A percentile compares a stretch with the other conserved stretches of the same genome.
These are phyloP conservation scores for Pinus taeda DNA, from an alignment of 75 land plant species.

Conservation along the genomic window DNA sequence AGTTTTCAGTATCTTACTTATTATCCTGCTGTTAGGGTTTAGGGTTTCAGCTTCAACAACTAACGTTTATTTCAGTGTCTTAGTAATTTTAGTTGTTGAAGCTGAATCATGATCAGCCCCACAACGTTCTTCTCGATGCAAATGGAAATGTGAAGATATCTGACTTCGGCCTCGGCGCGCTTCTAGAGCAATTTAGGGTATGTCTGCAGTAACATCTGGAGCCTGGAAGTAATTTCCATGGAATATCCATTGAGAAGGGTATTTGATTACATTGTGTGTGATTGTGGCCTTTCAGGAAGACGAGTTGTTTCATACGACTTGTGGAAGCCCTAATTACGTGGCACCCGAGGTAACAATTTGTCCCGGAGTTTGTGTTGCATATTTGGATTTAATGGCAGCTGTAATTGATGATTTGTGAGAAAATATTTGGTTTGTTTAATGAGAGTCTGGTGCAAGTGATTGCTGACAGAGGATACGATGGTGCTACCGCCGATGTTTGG, in stretches of 20 bases:
- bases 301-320: conserved; percentile 80
- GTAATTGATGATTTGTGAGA: no score
- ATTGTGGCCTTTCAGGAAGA: conserved; percentile 39
- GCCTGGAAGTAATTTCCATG: no score
- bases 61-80: no score
- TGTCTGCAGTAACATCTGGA: neutral
- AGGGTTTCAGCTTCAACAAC: no score
- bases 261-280: neutral
- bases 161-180: conserved; percentile 79
- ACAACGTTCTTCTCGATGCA: conserved; percentile 68
- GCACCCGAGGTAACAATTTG: conserved; percentile 57
- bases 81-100: no score
- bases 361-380: no score
- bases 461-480: conserved; percentile 65
- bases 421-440: no score
- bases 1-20: no score
- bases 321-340: conserved; percentile 89
- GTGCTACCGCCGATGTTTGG: conserved; percentile 62
- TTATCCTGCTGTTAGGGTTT: no score
- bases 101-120: conserved; percentile 31
- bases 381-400: no score
- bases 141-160: conserved; percentile 67
- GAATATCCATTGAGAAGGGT: neutral
- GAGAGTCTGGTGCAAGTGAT: conserved; percentile 21
- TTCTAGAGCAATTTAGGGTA: conserved; percentile 70